Evolutionary conservation across 1,284 basidiomycete genomes (phyloP).

Genomic region (Erythrobasidium hasegawianum): DNA sequence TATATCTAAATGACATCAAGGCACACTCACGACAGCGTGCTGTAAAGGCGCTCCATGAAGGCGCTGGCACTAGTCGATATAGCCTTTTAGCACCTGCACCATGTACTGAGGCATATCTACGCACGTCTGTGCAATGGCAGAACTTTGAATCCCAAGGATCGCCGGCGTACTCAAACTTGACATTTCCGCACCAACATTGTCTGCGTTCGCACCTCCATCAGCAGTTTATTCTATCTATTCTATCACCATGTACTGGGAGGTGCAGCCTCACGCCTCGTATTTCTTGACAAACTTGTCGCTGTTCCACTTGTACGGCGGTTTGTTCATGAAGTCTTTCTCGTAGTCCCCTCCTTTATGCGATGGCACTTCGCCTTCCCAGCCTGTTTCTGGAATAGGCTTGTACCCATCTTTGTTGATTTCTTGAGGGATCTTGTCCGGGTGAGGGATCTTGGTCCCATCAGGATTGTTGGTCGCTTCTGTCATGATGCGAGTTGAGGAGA

Average conservation of each 20-base stretch:
- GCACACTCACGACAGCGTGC: slow-evolving; percentile 32
- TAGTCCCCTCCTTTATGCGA: slow-evolving; percentile 33
- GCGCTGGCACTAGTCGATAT: slow-evolving; percentile 16
- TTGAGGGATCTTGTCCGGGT: slow-evolving; percentile 9
- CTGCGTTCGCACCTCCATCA: too few relatives aligned
- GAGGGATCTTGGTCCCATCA: slow-evolving; percentile 23
- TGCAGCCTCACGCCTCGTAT: slow-evolving; percentile 22
- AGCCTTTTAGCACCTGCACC: background rate
- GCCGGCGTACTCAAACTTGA: slow-evolving; percentile 31
- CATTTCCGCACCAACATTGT: slow-evolving; percentile 31
- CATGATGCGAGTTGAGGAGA: slow-evolving; percentile 6
- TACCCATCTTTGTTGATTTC: slow-evolving; percentile 8
- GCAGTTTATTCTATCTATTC: too few relatives aligned
- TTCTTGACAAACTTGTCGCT: slow-evolving; percentile 29
- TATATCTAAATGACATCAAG: background rate
- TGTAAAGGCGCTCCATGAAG: slow-evolving; percentile 35
- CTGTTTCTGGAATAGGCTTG: slow-evolving; percentile 33
- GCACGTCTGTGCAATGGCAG: slow-evolving; percentile 33
- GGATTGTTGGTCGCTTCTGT: slow-evolving; percentile 23
- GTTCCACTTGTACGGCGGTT: slow-evolving; percentile 35
- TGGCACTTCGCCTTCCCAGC: slow-evolving; percentile 35
- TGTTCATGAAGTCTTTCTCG: slow-evolving; percentile 35
- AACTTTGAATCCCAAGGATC: slow-evolving; percentile 33
- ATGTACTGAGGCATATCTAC: background rate
- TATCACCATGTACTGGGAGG: too few relatives aligned